Conservation (phyloP, 208 protist genomes). For the Trichomonas tenax region DNA sequence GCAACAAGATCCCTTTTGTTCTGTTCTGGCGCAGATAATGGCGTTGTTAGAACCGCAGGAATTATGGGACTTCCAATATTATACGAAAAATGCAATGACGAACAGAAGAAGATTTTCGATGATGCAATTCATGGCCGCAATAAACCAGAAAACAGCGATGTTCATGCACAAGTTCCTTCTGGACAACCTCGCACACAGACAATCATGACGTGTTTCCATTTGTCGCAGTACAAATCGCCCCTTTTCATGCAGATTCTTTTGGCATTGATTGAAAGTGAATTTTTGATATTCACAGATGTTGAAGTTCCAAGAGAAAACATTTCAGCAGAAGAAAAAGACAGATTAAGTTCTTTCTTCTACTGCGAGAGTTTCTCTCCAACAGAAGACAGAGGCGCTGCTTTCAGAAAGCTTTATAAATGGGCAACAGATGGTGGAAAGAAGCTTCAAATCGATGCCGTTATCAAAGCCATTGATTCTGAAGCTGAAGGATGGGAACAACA, state of each 20-base stretch:
- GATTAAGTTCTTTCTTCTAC: background rate
- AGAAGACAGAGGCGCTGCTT: background rate
- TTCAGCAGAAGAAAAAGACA: background rate
- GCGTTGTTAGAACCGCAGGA: background rate
- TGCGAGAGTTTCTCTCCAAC: background rate
- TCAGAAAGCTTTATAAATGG: background rate
- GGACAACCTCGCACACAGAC: background rate
- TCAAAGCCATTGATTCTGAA: background rate
- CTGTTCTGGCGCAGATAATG: background rate
- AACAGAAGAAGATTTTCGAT: background rate
- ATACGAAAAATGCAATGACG: background rate
- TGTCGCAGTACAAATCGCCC: background rate
- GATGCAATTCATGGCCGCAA: background rate
- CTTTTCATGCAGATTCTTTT: background rate
- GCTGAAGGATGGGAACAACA: background rate
- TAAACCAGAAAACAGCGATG: background rate
- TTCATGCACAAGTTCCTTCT: background rate
- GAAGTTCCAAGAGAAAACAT: background rate
- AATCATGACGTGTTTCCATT: background rate
- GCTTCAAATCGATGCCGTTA: background rate
- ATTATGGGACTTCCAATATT: background rate
- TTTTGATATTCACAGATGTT: background rate
- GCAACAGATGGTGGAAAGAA: background rate
- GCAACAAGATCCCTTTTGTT: background rate
- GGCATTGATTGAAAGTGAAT: background rate